These are phyloP conservation scores for Pistacia atlantica DNA, from an alignment of 345 rosid species.

Conservation along the genomic window DNA sequence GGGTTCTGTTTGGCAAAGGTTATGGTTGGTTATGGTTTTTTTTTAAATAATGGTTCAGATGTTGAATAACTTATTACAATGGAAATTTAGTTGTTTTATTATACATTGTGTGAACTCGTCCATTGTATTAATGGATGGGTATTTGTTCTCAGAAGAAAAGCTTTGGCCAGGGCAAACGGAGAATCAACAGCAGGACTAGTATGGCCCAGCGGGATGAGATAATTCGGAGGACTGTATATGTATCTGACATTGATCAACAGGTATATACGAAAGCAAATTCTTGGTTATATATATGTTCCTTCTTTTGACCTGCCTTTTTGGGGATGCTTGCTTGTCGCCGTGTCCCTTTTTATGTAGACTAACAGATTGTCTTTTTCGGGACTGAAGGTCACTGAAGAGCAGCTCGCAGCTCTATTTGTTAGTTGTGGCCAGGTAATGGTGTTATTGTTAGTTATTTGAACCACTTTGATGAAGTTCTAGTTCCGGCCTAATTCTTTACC, in stretches of 20 bases:
- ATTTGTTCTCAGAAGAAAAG: constrained; percentile 60
- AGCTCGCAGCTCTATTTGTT: constrained; percentile 88
- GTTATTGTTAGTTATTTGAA: constrained; percentile 20
- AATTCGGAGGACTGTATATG: constrained; percentile 84
- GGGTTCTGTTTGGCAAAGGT: background rate
- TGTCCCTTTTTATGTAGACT: background rate
- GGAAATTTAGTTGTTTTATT: background rate
- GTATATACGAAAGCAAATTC: constrained; percentile 30
- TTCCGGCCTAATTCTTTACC: constrained; percentile 14
- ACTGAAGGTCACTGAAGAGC: constrained; percentile 90
- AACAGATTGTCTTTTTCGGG: constrained; percentile 10
- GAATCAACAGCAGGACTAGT: constrained; percentile 73
- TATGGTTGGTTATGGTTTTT: background rate
- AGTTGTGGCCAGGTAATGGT: constrained; percentile 75
- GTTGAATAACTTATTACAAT: background rate
- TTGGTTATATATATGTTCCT: background rate
- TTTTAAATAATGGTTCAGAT: background rate
- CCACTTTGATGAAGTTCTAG: background rate
- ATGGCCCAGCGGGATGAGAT: constrained; percentile 91
- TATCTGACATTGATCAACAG: constrained; percentile 95
- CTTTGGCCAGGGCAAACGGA: constrained; percentile 69
- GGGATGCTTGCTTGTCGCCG: background rate
- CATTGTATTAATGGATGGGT: constrained; percentile 19
- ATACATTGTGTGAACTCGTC: background rate
- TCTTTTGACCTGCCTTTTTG: background rate